These are phyloP conservation scores for Pseudocercospora fijiensis DNA, from an alignment of 2,329 filamentous ascomycete genomes.

Conservation along the genomic window DNA sequence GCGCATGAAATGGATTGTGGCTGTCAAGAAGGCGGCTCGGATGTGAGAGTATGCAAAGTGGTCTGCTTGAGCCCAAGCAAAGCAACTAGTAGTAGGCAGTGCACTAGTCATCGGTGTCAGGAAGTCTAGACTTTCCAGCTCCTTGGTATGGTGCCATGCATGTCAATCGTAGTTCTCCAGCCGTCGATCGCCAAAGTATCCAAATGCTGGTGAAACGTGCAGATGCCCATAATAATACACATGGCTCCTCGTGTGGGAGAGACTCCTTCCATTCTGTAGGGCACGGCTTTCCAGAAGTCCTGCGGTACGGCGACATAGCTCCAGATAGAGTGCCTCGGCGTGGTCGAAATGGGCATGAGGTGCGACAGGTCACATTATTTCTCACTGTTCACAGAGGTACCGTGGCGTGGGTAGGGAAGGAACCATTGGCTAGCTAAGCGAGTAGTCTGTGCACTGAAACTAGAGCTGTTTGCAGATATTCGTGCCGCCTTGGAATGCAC, in stretches of 20 bases:
- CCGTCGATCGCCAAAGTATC: background rate
- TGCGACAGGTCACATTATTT: constrained; percentile 34
- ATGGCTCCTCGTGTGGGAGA: background rate
- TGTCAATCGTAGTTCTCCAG: constrained; percentile 1
- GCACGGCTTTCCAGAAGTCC: background rate
- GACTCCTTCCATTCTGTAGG: background rate
- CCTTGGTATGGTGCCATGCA: background rate
- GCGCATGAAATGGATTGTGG: background rate
- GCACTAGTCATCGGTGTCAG: background rate
- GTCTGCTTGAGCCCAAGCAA: background rate
- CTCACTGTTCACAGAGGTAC: too few species aligned
- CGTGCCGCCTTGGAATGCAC: background rate
- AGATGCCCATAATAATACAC: background rate
- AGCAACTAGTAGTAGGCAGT: background rate
- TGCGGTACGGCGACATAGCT: background rate
- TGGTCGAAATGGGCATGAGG: background rate
- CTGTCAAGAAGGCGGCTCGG: background rate
- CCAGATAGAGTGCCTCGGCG: background rate
- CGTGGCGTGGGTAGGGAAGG: too few species aligned
- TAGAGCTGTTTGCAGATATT: too few species aligned
- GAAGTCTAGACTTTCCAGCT: background rate
- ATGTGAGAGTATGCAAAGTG: background rate
- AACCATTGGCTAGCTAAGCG: too few species aligned
- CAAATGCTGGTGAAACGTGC: constrained; percentile 1
- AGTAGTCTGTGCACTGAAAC: too few species aligned